Evolutionary conservation across 225 moss, liverwort and hornwort species (phyloP).

Genomic region (Anthoceros angustus): DNA sequence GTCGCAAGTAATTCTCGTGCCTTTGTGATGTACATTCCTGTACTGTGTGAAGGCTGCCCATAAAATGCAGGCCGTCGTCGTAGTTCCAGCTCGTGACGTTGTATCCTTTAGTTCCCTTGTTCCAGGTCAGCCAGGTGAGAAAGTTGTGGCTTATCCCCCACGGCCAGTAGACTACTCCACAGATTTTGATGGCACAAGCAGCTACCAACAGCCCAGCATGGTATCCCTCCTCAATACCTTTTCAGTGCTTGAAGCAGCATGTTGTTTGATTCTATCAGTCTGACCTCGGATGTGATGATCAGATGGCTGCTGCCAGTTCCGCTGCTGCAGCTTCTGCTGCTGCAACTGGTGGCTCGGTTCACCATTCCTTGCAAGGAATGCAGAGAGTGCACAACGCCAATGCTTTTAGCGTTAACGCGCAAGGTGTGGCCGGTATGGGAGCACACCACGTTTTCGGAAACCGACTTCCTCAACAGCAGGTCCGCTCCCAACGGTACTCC

Average conservation of each 20-base stretch:
- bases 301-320: not conserved
- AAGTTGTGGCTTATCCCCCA: conserved; percentile 69
- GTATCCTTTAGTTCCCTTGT: conserved; percentile 36
- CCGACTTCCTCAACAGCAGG: not conserved
- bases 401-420: not conserved
- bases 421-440: not conserved
- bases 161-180: conserved; percentile 88
- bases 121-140: conserved; percentile 49
- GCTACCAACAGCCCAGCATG: conserved; percentile 1
- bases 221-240: not conserved
- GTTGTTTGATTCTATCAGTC: not conserved
- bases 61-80: no score
- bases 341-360: not conserved
- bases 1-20: conserved; percentile 32
- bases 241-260: not conserved
- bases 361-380: not conserved
- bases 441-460: not conserved
- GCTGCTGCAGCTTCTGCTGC: not conserved
- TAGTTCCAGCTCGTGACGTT: not conserved
- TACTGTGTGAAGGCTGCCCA: not conserved
- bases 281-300: not conserved
- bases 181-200: conserved; percentile 70
- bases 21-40: not conserved
- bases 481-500: not conserved
- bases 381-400: not conserved